phyloP scores from a whole-genome alignment of 2,329 filamentous ascomycete genomes.

The Talaromyces marneffei region DNA sequence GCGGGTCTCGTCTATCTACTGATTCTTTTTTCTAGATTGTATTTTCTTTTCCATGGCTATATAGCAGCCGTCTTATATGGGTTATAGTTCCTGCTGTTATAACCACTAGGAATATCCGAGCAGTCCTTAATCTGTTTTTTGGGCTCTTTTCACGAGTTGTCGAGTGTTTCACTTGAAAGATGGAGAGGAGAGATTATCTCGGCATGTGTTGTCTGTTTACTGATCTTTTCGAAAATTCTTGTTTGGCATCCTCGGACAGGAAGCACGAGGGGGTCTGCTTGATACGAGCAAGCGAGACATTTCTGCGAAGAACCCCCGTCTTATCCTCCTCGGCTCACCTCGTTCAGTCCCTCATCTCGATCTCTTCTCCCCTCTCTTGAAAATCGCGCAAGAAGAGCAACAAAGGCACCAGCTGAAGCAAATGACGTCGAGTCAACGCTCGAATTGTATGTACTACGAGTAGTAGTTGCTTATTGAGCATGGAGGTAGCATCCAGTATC shows the following conservation, averaged over 20 bases:
- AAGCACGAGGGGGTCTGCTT: neutral
- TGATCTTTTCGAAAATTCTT: neutral
- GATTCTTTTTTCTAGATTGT: neutral
- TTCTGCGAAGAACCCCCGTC: neutral
- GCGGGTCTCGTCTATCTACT: too few relatives aligned
- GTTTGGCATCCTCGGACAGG: neutral
- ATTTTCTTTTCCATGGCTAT: neutral
- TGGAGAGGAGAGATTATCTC: neutral
- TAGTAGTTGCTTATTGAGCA: neutral
- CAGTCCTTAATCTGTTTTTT: conserved; percentile 2
- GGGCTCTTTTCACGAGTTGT: neutral
- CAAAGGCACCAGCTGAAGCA: neutral
- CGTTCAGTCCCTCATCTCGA: neutral
- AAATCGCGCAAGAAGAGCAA: conserved; percentile 3
- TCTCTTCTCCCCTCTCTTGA: neutral
- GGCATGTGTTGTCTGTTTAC: neutral
- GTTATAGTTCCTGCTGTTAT: neutral
- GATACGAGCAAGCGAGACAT: neutral
- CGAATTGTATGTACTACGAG: neutral
- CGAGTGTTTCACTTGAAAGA: neutral
- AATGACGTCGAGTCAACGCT: conserved; percentile 1
- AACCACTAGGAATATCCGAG: neutral
- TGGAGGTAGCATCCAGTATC: neutral
- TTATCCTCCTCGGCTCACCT: neutral
- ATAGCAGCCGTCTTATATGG: neutral